phyloP scores from a whole-genome alignment of 2,329 filamentous ascomycete genomes.

The Verticillium albo-atrum region DNA sequence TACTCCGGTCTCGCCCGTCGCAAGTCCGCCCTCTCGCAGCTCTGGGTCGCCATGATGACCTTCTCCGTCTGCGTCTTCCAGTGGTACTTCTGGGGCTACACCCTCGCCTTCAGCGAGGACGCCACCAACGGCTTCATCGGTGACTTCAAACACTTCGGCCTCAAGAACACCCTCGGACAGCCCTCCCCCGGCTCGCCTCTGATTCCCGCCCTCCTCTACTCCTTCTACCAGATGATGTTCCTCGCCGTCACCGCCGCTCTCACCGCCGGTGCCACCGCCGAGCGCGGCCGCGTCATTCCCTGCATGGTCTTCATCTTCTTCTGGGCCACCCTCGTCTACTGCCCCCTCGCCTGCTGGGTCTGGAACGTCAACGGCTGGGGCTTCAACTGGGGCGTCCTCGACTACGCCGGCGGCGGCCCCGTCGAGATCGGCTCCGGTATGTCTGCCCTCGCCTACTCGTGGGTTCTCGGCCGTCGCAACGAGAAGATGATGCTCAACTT shows the following conservation, averaged over 20 bases:
- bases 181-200: conserved; percentile 88
- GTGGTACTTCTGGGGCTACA: conserved; percentile 99
- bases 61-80: conserved; percentile 91
- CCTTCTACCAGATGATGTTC: conserved; percentile 99
- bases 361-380: conserved; percentile 96
- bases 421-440: conserved; percentile 96
- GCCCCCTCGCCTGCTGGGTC: conserved; percentile 91
- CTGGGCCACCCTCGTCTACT: conserved; percentile 98
- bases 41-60: conserved; percentile 96
- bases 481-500: conserved; percentile 99
- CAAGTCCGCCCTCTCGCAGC: conserved; percentile 95
- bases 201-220: conserved; percentile 84
- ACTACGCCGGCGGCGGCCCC: conserved; percentile 93
- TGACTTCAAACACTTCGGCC: conserved; percentile 81
- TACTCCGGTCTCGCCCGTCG: conserved; percentile 96
- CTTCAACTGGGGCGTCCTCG: conserved; percentile 84
- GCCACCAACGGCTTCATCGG: conserved; percentile 90
- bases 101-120: conserved; percentile 79
- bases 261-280: conserved; percentile 85
- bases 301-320: conserved; percentile 94
- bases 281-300: conserved; percentile 87
- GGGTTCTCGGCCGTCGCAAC: conserved; percentile 91
- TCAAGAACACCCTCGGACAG: conserved; percentile 75
- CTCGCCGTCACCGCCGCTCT: conserved; percentile 89
- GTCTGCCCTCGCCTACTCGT: conserved; percentile 90